A percentile compares a stretch with the other conserved stretches of the same genome.
phyloP scores from a whole-genome alignment of 2,329 filamentous ascomycete species.

The Penicillium crustosum region DNA sequence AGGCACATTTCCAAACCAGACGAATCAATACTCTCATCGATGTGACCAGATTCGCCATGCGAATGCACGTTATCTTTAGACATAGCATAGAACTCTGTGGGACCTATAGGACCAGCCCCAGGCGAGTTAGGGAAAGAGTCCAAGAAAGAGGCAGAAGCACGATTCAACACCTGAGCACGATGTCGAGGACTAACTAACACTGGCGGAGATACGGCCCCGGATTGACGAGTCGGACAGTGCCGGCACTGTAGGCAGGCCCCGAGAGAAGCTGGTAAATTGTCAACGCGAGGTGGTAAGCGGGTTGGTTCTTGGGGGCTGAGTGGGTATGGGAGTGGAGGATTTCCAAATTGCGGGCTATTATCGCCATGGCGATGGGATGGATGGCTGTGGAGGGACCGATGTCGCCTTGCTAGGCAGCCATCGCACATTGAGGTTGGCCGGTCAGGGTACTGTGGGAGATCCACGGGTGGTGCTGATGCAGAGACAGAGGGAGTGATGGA shows the following conservation, averaged over 20 bases:
- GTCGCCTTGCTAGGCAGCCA: background rate
- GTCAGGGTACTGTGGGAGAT: background rate
- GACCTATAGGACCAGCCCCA: background rate
- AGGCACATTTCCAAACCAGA: background rate
- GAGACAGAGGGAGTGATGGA: background rate
- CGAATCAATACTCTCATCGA: background rate
- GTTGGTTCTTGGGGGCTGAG: background rate
- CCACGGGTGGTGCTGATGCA: background rate
- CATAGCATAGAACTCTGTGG: background rate
- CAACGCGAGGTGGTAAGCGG: background rate
- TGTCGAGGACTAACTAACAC: background rate
- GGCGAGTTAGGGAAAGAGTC: background rate
- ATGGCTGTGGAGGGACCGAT: background rate
- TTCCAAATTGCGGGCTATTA: background rate
- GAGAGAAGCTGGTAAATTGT: background rate
- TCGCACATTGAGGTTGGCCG: background rate
- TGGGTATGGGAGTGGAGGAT: background rate
- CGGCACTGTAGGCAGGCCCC: background rate
- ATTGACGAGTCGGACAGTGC: background rate
- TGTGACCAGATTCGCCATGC: background rate
- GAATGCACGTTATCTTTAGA: background rate
- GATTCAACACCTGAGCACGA: background rate
- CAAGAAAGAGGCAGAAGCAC: background rate
- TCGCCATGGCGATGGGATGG: background rate
- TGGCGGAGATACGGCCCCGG: background rate